Evolutionary conservation across 2,329 filamentous ascomycete species (phyloP).

Genomic region (Pezicula carpinea): DNA sequence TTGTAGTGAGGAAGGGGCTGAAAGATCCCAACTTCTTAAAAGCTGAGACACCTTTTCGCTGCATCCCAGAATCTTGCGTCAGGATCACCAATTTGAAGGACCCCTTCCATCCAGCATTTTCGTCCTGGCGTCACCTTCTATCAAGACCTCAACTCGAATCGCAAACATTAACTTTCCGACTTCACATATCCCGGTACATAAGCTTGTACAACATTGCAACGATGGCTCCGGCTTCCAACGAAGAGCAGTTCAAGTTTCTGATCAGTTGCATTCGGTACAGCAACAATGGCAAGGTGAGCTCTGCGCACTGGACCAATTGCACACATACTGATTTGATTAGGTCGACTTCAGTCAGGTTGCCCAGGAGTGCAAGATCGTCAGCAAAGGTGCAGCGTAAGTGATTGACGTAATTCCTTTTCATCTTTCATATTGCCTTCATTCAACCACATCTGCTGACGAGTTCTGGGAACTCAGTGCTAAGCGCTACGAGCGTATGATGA

Average conservation of each 20-base stretch:
- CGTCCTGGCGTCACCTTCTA: conserved; percentile 6
- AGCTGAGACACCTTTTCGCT: conserved; percentile 12
- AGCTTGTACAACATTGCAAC: conserved; percentile 15
- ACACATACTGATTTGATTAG: conserved; percentile 33
- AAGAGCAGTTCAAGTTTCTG: conserved; percentile 61
- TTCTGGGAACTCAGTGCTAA: conserved; percentile 47
- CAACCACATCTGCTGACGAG: background rate
- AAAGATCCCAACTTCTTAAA: conserved; percentile 14
- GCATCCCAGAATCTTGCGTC: conserved; percentile 8
- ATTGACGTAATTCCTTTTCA: background rate
- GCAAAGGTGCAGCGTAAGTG: conserved; percentile 67
- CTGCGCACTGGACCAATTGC: background rate
- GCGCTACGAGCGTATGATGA: conserved; percentile 63
- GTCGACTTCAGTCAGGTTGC: conserved; percentile 64
- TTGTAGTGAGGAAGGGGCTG: conserved; percentile 4
- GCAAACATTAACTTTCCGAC: background rate
- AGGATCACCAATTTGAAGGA: conserved; percentile 4
- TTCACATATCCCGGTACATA: background rate
- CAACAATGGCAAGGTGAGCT: conserved; percentile 52
- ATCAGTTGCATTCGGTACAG: conserved; percentile 61
- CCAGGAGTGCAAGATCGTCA: conserved; percentile 55
- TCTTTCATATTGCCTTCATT: background rate
- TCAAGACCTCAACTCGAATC: conserved; percentile 3
- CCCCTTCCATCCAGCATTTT: conserved; percentile 7
- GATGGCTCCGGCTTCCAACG: conserved; percentile 46